Base-by-base conservation (phyloP, 371 early-diverging fungal species). In the Syncephalastrum sp. region DNA sequence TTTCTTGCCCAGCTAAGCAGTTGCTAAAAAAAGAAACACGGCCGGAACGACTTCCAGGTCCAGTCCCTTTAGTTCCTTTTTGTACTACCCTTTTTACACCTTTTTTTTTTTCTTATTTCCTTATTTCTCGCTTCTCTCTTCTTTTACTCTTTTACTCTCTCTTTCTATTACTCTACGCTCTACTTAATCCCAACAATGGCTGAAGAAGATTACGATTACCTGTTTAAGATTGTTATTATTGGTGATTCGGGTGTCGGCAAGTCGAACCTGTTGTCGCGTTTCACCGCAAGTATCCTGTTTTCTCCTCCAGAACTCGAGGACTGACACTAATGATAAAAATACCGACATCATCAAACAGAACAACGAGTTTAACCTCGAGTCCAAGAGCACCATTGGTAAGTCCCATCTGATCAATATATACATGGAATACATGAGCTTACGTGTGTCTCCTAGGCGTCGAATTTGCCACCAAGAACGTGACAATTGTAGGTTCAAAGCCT, bases 311-410 rank as follows among this genome's bases (percentile, higher is more conserved):
- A 21, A 42, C 45, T 16, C 14, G 25, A 52, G 16, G 42, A 17
- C 13, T 42, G 10, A 13, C n/a, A 29, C 23, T 42, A 46, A 25
- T 42, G 41, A 25, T 16, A 29, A 19, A 15, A 17, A 42, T 45
- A 25, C 33, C 23, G 21, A 46, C 42, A 41, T 21, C 16, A 42
- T 10, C 19, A n/a, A 24, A 23, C 45, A 67, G 68, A 60, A 52
- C 54, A 91, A 97, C 79, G 96, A 95, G 73, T 98, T 98, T 81
- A 91, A 89, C 72, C 67, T 93, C 64, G 95, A 95, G 66, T 92
- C 95, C 53, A 97, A 97, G 73, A 94, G 98, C n/a, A 99, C 99
- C 53, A 98, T 99, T 63, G 99, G 99, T 59, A 56, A 59, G 56
- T 27, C n/a, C n/a, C 38, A 4, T 53, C 38, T 8, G 7, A 27